Evolutionary conservation across 148 eudicot genomes (phyloP).

Genomic region (Linanthus parryae): DNA sequence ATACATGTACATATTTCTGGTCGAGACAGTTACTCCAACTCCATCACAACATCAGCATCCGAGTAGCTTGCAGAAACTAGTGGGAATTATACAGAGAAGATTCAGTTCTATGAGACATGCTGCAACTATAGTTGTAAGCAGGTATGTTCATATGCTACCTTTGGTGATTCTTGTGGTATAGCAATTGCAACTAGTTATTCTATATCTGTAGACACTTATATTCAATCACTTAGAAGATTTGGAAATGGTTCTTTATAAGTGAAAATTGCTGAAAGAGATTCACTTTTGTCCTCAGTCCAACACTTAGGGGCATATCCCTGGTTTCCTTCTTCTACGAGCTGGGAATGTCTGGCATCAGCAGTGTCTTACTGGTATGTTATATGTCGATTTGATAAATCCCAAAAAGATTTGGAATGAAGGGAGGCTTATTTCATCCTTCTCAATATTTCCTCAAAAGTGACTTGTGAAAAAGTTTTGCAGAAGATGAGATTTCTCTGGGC

Average conservation of each 20-base stretch:
- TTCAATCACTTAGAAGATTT: too few relatives aligned
- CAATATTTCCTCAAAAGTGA: too few relatives aligned
- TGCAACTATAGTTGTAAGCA: slow-evolving; percentile 45
- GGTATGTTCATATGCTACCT: slow-evolving; percentile 25
- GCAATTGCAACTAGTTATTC: background rate
- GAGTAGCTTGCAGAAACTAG: slow-evolving; percentile 26
- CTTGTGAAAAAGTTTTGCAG: too few relatives aligned
- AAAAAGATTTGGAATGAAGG: too few relatives aligned
- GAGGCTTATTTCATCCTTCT: too few relatives aligned
- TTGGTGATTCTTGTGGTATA: background rate
- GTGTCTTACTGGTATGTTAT: slow-evolving; percentile 54
- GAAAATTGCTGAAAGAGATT: too few relatives aligned
- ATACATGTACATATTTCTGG: slow-evolving; percentile 57
- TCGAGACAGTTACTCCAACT: slow-evolving; percentile 51
- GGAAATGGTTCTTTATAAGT: too few relatives aligned
- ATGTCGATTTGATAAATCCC: too few relatives aligned
- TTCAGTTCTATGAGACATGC: slow-evolving; percentile 66
- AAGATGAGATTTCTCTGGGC: too few relatives aligned
- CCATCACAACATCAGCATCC: slow-evolving; percentile 27
- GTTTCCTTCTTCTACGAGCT: slow-evolving; percentile 76
- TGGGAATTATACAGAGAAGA: slow-evolving; percentile 39
- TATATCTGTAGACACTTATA: too few relatives aligned
- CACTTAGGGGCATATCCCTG: slow-evolving; percentile 50
- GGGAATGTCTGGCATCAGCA: slow-evolving; percentile 83
- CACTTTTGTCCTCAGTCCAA: slow-evolving; percentile 37